Conservation (phyloP, 208 protist species). For the Trypanosoma brucei region DNA sequence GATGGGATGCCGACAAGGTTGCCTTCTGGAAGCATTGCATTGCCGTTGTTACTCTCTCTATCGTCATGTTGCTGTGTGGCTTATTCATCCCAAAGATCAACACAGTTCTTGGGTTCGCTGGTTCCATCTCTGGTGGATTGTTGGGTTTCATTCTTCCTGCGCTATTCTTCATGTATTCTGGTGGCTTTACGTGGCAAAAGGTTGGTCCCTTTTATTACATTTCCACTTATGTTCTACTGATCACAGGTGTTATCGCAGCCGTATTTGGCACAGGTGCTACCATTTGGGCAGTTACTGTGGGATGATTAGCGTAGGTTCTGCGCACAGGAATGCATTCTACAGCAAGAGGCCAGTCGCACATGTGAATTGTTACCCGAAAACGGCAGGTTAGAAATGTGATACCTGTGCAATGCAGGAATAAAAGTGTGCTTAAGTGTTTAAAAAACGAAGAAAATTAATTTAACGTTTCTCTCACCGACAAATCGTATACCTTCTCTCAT, state of each 20-base stretch:
- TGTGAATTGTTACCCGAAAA: background rate
- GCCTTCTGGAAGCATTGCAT: conserved; percentile 52
- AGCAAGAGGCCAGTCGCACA: background rate
- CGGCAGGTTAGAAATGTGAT: too few species aligned
- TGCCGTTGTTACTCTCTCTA: conserved; percentile 36
- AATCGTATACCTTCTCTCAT: too few species aligned
- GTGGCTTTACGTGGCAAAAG: conserved; percentile 46
- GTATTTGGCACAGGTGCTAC: conserved; percentile 63
- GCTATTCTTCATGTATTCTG: conserved; percentile 70
- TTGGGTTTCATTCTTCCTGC: conserved; percentile 77
- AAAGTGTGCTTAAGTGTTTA: too few species aligned
- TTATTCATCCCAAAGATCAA: conserved; percentile 76
- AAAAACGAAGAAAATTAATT: too few species aligned
- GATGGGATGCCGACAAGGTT: conserved; percentile 46
- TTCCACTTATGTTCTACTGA: conserved; percentile 37
- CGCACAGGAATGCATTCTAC: background rate
- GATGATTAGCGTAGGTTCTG: background rate
- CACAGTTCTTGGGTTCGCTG: conserved; percentile 71
- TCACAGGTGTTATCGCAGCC: conserved; percentile 52
- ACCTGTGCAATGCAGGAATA: too few species aligned
- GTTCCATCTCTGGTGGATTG: conserved; percentile 62
- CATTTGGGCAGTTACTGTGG: conserved; percentile 28
- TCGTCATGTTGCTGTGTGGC: conserved; percentile 62
- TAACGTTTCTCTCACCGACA: too few species aligned
- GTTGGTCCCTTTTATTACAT: conserved; percentile 51